A percentile compares a stretch with the other conserved stretches of the same genome.
phyloP scores from a whole-genome alignment of 306 rosid genomes.

The Canavalia gladiata region DNA sequence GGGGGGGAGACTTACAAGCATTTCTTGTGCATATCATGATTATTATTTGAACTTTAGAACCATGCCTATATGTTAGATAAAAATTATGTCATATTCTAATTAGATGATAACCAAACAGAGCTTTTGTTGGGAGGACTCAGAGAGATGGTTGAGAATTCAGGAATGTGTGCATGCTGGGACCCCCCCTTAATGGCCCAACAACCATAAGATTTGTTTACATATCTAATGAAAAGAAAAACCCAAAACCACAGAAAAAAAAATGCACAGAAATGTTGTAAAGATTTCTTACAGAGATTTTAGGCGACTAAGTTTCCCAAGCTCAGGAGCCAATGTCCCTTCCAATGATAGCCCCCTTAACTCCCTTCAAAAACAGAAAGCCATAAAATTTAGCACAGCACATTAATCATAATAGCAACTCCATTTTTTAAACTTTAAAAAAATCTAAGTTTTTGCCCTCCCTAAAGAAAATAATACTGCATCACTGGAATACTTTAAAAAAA shows the following conservation, averaged over 20 bases:
- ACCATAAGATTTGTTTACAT: not conserved
- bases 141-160: not conserved
- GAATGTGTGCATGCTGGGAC: not conserved
- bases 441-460: not conserved
- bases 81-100: not conserved
- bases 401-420: not conserved
- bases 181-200: not conserved
- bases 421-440: not conserved
- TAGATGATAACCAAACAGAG: not conserved
- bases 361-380: slow-evolving; percentile 58
- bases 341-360: slow-evolving; percentile 70
- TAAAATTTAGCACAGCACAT: slow-evolving; percentile 26
- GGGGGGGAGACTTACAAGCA: not conserved
- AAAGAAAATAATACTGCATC: not conserved
- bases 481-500: slow-evolving; percentile 8
- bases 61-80: not conserved
- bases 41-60: not conserved
- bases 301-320: slow-evolving; percentile 76
- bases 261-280: not conserved
- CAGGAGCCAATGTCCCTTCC: slow-evolving; percentile 87
- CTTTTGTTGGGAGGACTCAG: not conserved
- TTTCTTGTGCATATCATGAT: not conserved
- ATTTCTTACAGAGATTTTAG: slow-evolving; percentile 76
- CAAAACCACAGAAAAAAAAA: not conserved
- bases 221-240: not conserved